These are phyloP conservation scores for Graphium sp. DNA, from an alignment of 2,329 filamentous ascomycete genomes.

Conservation along the genomic window DNA sequence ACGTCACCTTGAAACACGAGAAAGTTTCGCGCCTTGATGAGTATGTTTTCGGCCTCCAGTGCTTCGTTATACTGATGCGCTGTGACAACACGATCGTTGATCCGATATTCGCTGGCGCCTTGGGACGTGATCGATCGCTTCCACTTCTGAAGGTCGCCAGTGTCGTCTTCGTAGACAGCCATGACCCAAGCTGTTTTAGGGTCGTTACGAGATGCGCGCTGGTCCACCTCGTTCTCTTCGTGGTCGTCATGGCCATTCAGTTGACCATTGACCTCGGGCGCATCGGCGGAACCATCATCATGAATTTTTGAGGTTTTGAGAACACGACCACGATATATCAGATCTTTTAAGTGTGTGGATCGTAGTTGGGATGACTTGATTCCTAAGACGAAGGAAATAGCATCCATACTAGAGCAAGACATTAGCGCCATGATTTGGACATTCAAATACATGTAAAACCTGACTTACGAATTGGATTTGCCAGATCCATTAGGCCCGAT, in stretches of 20 bases:
- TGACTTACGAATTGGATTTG: slow-evolving; percentile 84
- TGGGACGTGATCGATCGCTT: slow-evolving; percentile 82
- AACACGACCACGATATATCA: slow-evolving; percentile 90
- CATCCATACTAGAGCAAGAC: slow-evolving; percentile 61
- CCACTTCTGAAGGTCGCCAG: slow-evolving; percentile 88
- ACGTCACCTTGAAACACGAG: slow-evolving; percentile 97
- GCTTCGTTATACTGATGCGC: slow-evolving; percentile 88
- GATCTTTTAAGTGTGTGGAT: slow-evolving; percentile 81
- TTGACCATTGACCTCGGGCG: slow-evolving; percentile 38
- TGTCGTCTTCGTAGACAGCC: slow-evolving; percentile 97
- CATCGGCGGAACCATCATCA: slow-evolving; percentile 63
- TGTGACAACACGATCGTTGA: slow-evolving; percentile 81
- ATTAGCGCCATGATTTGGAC: slow-evolving; percentile 4
- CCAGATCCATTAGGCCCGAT: slow-evolving; percentile 99
- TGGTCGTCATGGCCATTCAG: slow-evolving; percentile 43
- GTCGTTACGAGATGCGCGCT: slow-evolving; percentile 57
- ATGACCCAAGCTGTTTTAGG: slow-evolving; percentile 97
- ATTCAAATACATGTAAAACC: slow-evolving; percentile 1
- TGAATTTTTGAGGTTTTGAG: slow-evolving; percentile 86
- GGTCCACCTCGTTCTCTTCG: slow-evolving; percentile 39
- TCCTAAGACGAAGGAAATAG: slow-evolving; percentile 95
- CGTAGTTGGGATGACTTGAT: slow-evolving; percentile 98
- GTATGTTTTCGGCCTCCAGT: slow-evolving; percentile 82
- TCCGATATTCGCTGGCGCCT: slow-evolving; percentile 87
- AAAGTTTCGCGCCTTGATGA: slow-evolving; percentile 97